Evolutionary conservation across 2,329 filamentous ascomycete species (phyloP), one percentile per base, ranked within the genome.

Genomic region (Aspergillus neoniger): DNA sequence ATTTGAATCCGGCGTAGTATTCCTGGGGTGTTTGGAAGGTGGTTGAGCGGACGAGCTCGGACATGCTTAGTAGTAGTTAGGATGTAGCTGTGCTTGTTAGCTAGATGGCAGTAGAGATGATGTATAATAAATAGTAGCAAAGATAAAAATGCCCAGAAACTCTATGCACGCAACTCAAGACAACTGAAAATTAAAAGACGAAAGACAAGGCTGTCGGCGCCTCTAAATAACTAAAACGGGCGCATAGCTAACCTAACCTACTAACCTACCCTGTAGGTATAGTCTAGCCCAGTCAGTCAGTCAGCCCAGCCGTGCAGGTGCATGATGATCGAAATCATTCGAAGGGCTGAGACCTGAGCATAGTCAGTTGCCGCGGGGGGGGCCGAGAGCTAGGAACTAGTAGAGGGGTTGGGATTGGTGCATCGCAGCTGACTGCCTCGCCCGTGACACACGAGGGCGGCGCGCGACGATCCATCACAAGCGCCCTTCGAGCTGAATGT

Each of bases 1-100:
- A 54, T 9, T 60, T 57, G 28, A 75, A 65, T 32, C 68, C 69
- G 12, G 70, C 66, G 63, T 77, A 77, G 55, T 77, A 77, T 41
- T 72, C 66, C 14, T 64, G 60, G 3, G 74, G 68, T 4, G 59
- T 64, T 51, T 68, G 65, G 30, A 55, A 55, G 38, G 48, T 59
- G 39, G 36, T 56, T 14, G 58, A 43, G 54, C 51, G 57, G 25
- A 60, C 47, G 39, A 44, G 21, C 32, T 62, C 63, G 10, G 66
- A 57, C 63, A 65, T 66, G 32, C 32, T 36, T 36, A 5, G 23
- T 25, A 23, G 23, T 25, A 25, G 32, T 25, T 25, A 25, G 30
- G 12, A 36, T 2, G 12, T 5, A 5, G 32, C 32, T 36, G 32
- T 3, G 32, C 32, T 1, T 36, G 32, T 36, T 14, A 5, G 2